Base-by-base conservation (phyloP, 768 basidiomycete genomes). In the Ramaria rubella region DNA sequence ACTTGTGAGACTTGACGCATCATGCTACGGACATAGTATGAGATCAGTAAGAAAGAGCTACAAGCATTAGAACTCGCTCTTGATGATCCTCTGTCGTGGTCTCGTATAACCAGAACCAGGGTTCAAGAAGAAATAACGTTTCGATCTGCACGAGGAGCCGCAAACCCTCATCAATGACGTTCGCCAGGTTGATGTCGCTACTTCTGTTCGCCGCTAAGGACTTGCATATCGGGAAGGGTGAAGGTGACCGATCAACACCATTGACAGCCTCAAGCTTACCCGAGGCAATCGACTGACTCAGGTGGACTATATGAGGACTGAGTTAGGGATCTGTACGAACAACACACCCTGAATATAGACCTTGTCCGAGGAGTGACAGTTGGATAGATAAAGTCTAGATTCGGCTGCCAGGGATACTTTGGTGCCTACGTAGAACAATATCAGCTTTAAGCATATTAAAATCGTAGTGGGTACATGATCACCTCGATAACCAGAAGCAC, bases 351-450 rank as follows among this genome's bases (percentile, higher is more conserved):
- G 11, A 48, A 26, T 14, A 51, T 36, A 2, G 5, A 15, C n/a
- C 55, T 40, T 14, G 48, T 26, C 24, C 55, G 55, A 11, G 55
- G 46, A 19, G 23, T 40, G 21, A 48, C 19, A n/a, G 36, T 27
- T 14, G 55, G 44, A 21, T 21, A 56, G 7, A 38, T 40, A 33
- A n/a, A 17, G 11, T 56, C 55, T 30, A 56, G 26, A 26, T 34
- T 30, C 19, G 55, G 55, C 33, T 56, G 55, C 43, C 46, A 56
- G 2, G 55, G 26, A 56, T 56, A 56, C 26, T 49, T 48, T 17
- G 44, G 46, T n/a, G 19, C 29, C 55, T 56, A 33, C 14, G 14
- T 17, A 42, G n/a, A 42, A 30, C n/a, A 56, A 3, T n/a, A 45
- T 17, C 8, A 19, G 15, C n/a, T 26, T 12, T 17, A 30, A 46